These are phyloP conservation scores for Lipomyces chichibuensis DNA, from an alignment of 805 yeast species.

Conservation along the genomic window DNA sequence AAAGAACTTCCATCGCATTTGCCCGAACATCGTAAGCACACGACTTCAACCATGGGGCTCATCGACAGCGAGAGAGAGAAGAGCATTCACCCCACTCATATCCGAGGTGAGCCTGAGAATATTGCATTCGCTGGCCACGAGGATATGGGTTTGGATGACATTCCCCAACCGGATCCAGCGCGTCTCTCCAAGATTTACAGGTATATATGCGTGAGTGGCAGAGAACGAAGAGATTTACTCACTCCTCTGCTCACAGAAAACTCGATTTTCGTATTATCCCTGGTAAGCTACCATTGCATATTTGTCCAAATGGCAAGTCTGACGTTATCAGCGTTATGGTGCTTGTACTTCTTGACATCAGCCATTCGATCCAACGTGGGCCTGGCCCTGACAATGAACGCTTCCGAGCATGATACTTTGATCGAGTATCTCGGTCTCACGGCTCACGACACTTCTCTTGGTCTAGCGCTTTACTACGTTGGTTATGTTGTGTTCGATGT, in stretches of 20 bases:
- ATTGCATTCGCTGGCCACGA: slow-evolving; percentile 27
- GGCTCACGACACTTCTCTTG: slow-evolving; percentile 65
- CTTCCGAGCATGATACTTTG: slow-evolving; percentile 78
- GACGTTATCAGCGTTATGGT: slow-evolving; percentile 55
- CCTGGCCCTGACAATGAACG: slow-evolving; percentile 55
- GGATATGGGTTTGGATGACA: slow-evolving; percentile 23
- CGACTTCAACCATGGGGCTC: neutral
- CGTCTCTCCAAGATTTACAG: slow-evolving; percentile 22
- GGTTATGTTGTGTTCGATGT: slow-evolving; percentile 83
- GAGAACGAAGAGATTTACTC: neutral
- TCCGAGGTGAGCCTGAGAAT: slow-evolving; percentile 34
- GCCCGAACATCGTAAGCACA: neutral
- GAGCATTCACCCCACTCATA: slow-evolving; percentile 29
- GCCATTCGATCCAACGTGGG: slow-evolving; percentile 56
- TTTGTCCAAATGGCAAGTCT: neutral
- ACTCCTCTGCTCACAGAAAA: slow-evolving; percentile 44
- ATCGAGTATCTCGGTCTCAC: slow-evolving; percentile 57
- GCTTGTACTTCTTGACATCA: slow-evolving; percentile 74
- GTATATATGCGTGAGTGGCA: neutral
- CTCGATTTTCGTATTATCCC: slow-evolving; percentile 72
- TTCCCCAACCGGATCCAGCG: slow-evolving; percentile 22
- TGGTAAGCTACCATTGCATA: slow-evolving; percentile 12
- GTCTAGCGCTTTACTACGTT: slow-evolving; percentile 79
- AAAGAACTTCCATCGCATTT: neutral
- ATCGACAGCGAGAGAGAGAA: slow-evolving; percentile 6